These are phyloP conservation scores for Cercospora nicotianae DNA, from an alignment of 2,329 filamentous ascomycete genomes.

Conservation along the genomic window DNA sequence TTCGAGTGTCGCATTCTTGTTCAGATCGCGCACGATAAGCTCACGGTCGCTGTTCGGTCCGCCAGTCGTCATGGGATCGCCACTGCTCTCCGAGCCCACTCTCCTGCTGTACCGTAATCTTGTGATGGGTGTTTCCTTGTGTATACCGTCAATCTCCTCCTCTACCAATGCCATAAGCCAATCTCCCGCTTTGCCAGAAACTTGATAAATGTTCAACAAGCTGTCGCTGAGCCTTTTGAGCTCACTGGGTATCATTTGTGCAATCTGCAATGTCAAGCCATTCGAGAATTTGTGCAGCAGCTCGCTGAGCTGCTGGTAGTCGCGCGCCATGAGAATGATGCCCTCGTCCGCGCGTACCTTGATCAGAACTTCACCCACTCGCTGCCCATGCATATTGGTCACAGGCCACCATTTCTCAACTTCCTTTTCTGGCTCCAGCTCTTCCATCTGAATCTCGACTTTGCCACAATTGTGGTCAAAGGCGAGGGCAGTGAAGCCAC, in stretches of 20 bases:
- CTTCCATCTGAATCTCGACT: constrained; percentile 79
- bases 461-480: constrained; percentile 61
- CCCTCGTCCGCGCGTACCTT: constrained; percentile 83
- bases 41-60: constrained; percentile 60
- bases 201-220: constrained; percentile 92
- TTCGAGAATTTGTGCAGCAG: constrained; percentile 82
- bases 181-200: constrained; percentile 77
- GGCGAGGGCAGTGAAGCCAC: constrained; percentile 48
- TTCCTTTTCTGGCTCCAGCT: constrained; percentile 73
- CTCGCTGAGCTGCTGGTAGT: constrained; percentile 81
- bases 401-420: constrained; percentile 85
- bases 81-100: constrained; percentile 69
- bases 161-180: constrained; percentile 94
- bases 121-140: constrained; percentile 73
- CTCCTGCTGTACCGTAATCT: constrained; percentile 64
- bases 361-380: constrained; percentile 80
- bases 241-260: constrained; percentile 73
- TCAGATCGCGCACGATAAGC: constrained; percentile 72
- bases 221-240: constrained; percentile 80
- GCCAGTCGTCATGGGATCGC: constrained; percentile 48
- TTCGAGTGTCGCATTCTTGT: constrained; percentile 77
- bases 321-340: constrained; percentile 79
- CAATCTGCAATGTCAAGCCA: constrained; percentile 80
- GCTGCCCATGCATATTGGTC: constrained; percentile 71
- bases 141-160: constrained; percentile 92